Evolutionary conservation across 192 early-diverging fungal genomes (phyloP).

Genomic region (Linnemannia hyalina): DNA sequence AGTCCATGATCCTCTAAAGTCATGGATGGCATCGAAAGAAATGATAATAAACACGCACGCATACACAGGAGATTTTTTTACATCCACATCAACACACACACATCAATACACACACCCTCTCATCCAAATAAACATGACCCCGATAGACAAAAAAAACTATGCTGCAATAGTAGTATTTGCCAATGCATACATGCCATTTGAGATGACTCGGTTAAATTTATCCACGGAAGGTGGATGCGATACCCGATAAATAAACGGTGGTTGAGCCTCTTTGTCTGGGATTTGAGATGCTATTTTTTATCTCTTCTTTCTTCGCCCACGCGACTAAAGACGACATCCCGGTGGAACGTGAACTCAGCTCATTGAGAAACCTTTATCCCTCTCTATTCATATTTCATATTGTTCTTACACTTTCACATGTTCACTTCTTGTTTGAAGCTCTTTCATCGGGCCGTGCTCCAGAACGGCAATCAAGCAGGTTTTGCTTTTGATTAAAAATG

Average conservation of each 20-base stretch:
- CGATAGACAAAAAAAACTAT: neutral
- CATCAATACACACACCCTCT: neutral
- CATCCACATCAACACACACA: neutral
- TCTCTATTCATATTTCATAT: neutral
- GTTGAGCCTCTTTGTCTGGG: too few relatives aligned
- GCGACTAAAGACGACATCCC: neutral
- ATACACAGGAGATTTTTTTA: neutral
- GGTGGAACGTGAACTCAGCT: conserved; percentile 2
- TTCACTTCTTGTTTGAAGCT: neutral
- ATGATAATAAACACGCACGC: neutral
- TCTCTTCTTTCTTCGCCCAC: neutral
- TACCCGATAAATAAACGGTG: neutral
- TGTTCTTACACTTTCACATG: neutral
- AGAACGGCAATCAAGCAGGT: neutral
- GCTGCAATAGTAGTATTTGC: neutral
- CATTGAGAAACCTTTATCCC: neutral
- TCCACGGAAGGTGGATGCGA: neutral
- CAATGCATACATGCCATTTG: neutral
- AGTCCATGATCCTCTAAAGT: conserved; percentile 56
- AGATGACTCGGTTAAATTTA: neutral
- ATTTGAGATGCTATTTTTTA: neutral
- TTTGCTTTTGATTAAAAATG: neutral
- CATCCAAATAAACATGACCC: neutral
- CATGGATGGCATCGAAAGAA: neutral
- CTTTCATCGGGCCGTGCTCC: neutral